Percentiles rank a stretch among this genome's conserved stretches.
phyloP scores from a whole-genome alignment of 2,329 filamentous ascomycete genomes.

The Colletotrichum sp. region DNA sequence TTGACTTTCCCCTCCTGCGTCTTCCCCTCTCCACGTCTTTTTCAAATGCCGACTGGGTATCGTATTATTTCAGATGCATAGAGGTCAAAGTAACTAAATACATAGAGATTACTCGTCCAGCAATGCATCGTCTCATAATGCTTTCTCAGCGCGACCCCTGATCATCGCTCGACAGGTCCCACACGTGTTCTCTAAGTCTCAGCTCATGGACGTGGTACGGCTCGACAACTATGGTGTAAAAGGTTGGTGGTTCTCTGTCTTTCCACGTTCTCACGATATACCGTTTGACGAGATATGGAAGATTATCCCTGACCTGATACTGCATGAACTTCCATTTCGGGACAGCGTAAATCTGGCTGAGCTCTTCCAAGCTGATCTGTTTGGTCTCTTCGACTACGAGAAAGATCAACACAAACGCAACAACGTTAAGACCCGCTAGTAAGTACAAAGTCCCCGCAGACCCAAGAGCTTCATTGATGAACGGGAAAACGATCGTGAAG shows the following conservation, averaged over 20 bases:
- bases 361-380: conserved; percentile 40
- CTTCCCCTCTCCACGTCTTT: neutral
- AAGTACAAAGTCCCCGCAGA: neutral
- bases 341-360: conserved; percentile 41
- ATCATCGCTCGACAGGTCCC: neutral
- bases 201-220: neutral
- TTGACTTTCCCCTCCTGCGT: no score
- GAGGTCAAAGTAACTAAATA: no score
- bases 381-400: conserved; percentile 48
- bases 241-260: neutral
- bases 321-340: conserved; percentile 40
- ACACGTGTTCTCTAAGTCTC: neutral
- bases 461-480: neutral
- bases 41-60: neutral
- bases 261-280: neutral
- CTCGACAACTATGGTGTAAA: neutral
- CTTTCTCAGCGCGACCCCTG: neutral
- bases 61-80: no score
- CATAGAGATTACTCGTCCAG: no score
- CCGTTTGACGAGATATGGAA: neutral
- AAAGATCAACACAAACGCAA: conserved; percentile 49
- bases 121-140: neutral
- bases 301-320: neutral
- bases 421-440: conserved; percentile 41
- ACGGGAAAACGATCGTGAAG: neutral